Percentiles rank a stretch among this genome's conserved stretches.
Evolutionary conservation across 2,329 filamentous ascomycete genomes (phyloP).

Genomic region (Dissoconium aciculare): DNA sequence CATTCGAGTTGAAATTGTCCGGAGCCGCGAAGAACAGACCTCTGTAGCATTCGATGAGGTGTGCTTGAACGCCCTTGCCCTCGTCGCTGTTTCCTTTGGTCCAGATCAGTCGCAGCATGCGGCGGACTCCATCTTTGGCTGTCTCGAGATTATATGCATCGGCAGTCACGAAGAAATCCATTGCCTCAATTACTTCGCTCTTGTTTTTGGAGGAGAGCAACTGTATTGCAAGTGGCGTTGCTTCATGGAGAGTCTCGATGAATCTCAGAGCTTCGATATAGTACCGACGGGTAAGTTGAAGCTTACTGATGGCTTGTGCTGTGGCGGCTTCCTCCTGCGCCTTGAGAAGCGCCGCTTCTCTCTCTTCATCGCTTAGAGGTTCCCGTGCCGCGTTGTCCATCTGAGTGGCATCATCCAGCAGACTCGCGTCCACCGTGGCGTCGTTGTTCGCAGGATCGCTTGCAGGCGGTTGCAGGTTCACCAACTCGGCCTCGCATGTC

Average conservation of each 20-base stretch:
- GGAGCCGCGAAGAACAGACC: constrained; percentile 92
- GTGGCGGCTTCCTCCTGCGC: constrained; percentile 77
- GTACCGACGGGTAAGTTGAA: constrained; percentile 78
- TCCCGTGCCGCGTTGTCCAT: constrained; percentile 44
- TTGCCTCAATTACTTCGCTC: constrained; percentile 95
- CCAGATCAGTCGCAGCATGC: constrained; percentile 96
- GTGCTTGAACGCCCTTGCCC: constrained; percentile 92
- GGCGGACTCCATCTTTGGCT: constrained; percentile 78
- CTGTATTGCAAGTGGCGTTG: constrained; percentile 68
- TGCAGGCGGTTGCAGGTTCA: constrained; percentile 63
- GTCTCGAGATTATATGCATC: constrained; percentile 95
- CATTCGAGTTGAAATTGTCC: constrained; percentile 71
- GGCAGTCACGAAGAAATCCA: constrained; percentile 93
- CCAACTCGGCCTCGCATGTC: constrained; percentile 67
- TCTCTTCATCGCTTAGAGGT: constrained; percentile 66
- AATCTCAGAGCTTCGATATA: constrained; percentile 89
- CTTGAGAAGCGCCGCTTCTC: constrained; percentile 57
- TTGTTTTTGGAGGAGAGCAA: constrained; percentile 91
- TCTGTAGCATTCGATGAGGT: constrained; percentile 93
- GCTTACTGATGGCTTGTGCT: constrained; percentile 71
- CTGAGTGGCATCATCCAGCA: constrained; percentile 82
- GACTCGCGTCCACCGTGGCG: constrained; percentile 54
- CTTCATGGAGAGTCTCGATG: constrained; percentile 76
- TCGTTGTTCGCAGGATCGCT: constrained; percentile 50
- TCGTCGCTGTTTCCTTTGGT: constrained; percentile 99